Evolutionary conservation across 1,284 basidiomycete genomes (phyloP), one percentile per base, ranked within the genome.

Genomic region (Ustanciosporium gigantosporum): DNA sequence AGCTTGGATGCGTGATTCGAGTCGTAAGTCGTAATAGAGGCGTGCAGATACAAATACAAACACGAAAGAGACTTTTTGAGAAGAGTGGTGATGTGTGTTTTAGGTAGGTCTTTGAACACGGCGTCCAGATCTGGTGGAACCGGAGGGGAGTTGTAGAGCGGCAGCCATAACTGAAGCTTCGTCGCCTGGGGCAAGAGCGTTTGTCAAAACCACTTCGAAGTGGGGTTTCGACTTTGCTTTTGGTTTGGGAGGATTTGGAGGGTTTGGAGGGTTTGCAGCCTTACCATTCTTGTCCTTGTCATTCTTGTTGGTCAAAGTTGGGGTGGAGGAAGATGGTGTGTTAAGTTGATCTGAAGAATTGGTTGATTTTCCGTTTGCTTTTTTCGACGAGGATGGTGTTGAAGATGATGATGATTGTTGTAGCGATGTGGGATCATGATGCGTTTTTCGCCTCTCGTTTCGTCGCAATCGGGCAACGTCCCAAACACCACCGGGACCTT

Each of bases 171-270:
- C 17, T 16, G 51, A 39, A 25, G 66, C 51, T 37, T 68, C 66
- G 31, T 68, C 66, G 23, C 66, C 66, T 3, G 66, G 66, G 25
- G 66, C 66, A 20, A 68, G 25, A 9, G 61, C 48, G 39, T 53
- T 53, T 0, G 56, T 56, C 19, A 59, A 41, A 20, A 53, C 36
- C 6, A 58, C 46, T 19, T 64, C 60, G 46, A 50, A 64, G n/a
- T 47, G 35, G 16, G 60, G 55, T 42, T 58, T 64, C 9, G 20
- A 9, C 19, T 43, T 43, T 31, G 19, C 31, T 25, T 38, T 32
- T 31, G 29, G 13, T 13, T 25, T 8, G 3, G 20, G 27, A 23
- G 17, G 31, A 14, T 14, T 19, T 19, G 32, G 14, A 19, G 32
- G 32, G 27, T n/a, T 29, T 11, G n/a, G 11, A 29, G 27, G 27